Evolutionary conservation across 495 filamentous ascomycete genomes (phyloP).

Genomic region (Schizothecium vesticola): DNA sequence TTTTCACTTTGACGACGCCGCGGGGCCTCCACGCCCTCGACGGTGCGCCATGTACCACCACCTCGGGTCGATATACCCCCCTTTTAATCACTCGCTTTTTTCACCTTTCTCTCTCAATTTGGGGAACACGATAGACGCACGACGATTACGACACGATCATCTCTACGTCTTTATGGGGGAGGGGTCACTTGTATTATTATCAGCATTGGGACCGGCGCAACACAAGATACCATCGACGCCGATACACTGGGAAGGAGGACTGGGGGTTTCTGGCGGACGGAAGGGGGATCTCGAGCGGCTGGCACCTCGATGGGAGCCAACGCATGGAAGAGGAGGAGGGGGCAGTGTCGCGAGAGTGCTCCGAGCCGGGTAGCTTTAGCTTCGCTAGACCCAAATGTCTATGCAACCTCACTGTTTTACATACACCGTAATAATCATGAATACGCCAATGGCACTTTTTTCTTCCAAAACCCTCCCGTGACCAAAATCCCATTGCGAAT

Average conservation of each 20-base stretch:
- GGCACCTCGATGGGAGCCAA: not conserved
- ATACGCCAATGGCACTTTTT: not conserved
- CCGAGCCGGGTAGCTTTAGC: not conserved
- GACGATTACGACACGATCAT: constrained; percentile 17
- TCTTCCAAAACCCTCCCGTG: not conserved
- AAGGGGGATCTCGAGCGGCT: not conserved
- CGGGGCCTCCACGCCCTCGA: not conserved
- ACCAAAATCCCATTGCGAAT: not conserved
- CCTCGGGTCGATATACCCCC: constrained; percentile 17
- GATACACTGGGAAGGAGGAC: constrained; percentile 10
- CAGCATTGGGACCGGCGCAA: constrained; percentile 24
- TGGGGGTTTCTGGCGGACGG: not conserved
- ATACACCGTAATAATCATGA: not conserved
- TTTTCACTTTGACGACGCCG: not conserved
- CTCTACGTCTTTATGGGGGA: constrained; percentile 7
- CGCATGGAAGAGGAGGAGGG: not conserved
- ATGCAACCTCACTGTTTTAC: not conserved
- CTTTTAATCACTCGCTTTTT: constrained; percentile 26
- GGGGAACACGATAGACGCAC: constrained; percentile 17
- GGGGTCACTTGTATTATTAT: constrained; percentile 12
- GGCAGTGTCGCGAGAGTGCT: not conserved
- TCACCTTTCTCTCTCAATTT: constrained; percentile 4
- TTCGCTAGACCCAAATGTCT: not conserved
- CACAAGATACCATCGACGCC: constrained; percentile 22
- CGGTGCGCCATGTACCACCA: constrained; percentile 23